These are phyloP conservation scores for Hibiscus mutabilis DNA, from an alignment of 345 rosid genomes.

Conservation along the genomic window DNA sequence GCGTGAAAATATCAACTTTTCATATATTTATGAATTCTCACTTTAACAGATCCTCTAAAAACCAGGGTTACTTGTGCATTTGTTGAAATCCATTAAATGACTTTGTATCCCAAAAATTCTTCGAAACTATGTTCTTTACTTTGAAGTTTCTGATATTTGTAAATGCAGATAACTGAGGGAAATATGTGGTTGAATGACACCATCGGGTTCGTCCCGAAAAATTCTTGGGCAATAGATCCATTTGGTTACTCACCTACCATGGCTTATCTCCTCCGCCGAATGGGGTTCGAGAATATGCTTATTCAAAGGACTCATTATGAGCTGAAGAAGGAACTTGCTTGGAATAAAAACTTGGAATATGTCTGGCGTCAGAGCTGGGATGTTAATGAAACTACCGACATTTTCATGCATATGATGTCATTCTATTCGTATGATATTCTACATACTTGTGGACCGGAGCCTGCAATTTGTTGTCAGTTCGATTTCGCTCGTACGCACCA, in stretches of 20 bases:
- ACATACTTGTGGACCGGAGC: conserved; percentile 99
- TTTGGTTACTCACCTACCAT: conserved; percentile 97
- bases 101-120: no score
- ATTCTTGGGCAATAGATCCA: conserved; percentile 98
- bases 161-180: conserved; percentile 81
- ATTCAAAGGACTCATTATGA: conserved; percentile 98
- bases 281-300: conserved; percentile 99
- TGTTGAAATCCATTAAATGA: no score
- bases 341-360: conserved; percentile 80
- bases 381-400: conserved; percentile 81
- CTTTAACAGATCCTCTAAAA: conserved; percentile 1
- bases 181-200: conserved; percentile 94
- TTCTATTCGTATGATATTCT: conserved; percentile 96
- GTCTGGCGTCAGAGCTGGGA: conserved; percentile 99
- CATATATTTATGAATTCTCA: not conserved
- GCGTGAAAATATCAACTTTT: not conserved
- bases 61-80: no score
- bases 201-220: conserved; percentile 82
- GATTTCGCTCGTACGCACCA: conserved; percentile 75
- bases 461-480: conserved; percentile 97
- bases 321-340: conserved; percentile 93
- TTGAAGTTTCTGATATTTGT: conserved; percentile 1
- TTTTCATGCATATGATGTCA: conserved; percentile 98
- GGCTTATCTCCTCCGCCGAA: conserved; percentile 94
- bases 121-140: conserved; percentile 12